A percentile compares a stretch with the other conserved stretches of the same genome.
Evolutionary conservation across 106 monocot species (phyloP).

Genomic region (Phalaenopsis aphrodite): DNA sequence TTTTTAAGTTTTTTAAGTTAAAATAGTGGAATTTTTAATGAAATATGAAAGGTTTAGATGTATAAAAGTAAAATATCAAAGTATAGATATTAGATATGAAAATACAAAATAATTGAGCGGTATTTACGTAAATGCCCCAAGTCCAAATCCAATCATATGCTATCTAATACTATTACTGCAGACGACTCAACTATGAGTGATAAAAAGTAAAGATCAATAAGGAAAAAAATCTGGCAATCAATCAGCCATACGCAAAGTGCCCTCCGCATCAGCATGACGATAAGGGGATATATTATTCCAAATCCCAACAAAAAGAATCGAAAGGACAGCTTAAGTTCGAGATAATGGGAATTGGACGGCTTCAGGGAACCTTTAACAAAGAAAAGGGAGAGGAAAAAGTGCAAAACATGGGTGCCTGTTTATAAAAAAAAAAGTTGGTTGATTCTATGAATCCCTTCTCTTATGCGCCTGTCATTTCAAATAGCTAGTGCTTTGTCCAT

Average conservation of each 20-base stretch:
- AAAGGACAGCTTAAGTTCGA: neutral
- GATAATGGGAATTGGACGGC: neutral
- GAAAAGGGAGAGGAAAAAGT: neutral
- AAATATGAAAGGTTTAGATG: too few species aligned
- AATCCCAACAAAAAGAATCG: neutral
- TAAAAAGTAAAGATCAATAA: neutral
- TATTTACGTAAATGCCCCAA: neutral
- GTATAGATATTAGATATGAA: too few species aligned
- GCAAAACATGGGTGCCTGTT: neutral
- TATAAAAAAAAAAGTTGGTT: neutral
- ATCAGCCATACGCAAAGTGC: neutral
- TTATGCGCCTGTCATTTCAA: neutral
- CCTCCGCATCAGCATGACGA: neutral
- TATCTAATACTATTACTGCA: too few species aligned
- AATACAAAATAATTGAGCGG: neutral
- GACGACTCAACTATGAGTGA: neutral
- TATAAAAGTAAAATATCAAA: too few species aligned
- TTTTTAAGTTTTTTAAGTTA: too few species aligned
- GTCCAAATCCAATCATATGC: too few species aligned
- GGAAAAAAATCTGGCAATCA: neutral
- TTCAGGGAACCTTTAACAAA: neutral
- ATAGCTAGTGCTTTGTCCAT: neutral
- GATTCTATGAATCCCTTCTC: neutral
- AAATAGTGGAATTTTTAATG: too few species aligned
- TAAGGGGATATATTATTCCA: neutral